phyloP scores from a whole-genome alignment of 306 rosid genomes.

The Betula pendula region DNA sequence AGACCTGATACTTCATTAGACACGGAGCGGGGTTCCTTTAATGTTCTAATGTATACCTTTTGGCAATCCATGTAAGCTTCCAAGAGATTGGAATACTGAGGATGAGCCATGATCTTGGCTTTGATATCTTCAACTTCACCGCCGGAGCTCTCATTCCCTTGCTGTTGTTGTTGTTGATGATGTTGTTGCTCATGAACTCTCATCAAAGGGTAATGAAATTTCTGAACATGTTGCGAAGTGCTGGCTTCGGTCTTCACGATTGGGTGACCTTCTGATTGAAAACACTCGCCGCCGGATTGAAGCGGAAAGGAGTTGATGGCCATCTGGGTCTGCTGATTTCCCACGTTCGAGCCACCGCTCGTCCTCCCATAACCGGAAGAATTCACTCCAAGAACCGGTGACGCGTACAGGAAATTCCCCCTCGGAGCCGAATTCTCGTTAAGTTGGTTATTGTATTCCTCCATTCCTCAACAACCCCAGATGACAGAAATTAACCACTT shows the following conservation, averaged over 20 bases:
- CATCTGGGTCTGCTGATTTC: conserved; percentile 32
- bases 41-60: conserved; percentile 49
- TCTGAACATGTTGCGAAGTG: conserved; percentile 54
- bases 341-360: conserved; percentile 22
- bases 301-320: conserved; percentile 56
- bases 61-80: conserved; percentile 98
- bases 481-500: not conserved
- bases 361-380: conserved; percentile 47
- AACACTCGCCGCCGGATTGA: conserved; percentile 61
- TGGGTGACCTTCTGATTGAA: conserved; percentile 46
- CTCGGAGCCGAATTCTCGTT: conserved; percentile 53
- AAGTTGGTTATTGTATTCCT: conserved; percentile 61
- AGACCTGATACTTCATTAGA: too few species aligned
- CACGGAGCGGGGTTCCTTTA: not conserved
- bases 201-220: conserved; percentile 64
- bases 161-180: conserved; percentile 30
- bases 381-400: conserved; percentile 34
- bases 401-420: conserved; percentile 75
- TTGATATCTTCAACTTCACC: conserved; percentile 73
- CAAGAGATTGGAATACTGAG: conserved; percentile 81
- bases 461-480: conserved; percentile 42
- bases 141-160: conserved; percentile 34
- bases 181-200: conserved; percentile 38
- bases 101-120: conserved; percentile 90
- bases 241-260: conserved; percentile 64